These are phyloP conservation scores for Aspergillus kassunensis DNA, from an alignment of 495 filamentous ascomycete species.

Conservation along the genomic window DNA sequence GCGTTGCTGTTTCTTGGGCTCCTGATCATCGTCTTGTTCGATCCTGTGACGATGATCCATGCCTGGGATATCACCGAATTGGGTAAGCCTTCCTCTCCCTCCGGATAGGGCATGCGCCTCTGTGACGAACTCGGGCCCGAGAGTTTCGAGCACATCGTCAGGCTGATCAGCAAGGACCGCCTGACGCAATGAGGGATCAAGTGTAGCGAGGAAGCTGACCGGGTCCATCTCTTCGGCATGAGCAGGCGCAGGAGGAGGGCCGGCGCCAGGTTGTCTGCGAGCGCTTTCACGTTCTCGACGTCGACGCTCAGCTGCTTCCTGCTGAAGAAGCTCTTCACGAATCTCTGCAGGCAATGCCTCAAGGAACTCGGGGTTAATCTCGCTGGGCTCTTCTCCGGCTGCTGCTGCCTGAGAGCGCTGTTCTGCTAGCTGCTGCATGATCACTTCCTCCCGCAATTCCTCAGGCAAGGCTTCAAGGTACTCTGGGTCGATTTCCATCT, in stretches of 20 bases:
- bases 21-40: constrained; percentile 38
- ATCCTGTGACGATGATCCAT: constrained; percentile 41
- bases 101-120: constrained; percentile 74
- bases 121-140: constrained; percentile 78
- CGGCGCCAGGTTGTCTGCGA: constrained; percentile 56
- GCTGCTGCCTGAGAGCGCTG: constrained; percentile 76
- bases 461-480: constrained; percentile 94
- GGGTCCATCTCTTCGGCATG: constrained; percentile 87
- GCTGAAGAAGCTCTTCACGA: constrained; percentile 80
- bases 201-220: constrained; percentile 85
- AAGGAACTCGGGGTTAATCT: constrained; percentile 91
- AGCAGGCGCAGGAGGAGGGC: constrained; percentile 34
- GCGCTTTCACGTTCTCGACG: constrained; percentile 78
- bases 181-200: constrained; percentile 80
- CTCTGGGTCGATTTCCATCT: constrained; percentile 86
- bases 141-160: constrained; percentile 77
- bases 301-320: constrained; percentile 84
- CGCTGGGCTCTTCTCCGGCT: constrained; percentile 75
- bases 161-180: constrained; percentile 88
- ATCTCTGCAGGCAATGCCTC: constrained; percentile 89
- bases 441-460: constrained; percentile 90
- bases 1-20: constrained; percentile 65
- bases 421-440: constrained; percentile 79
- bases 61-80: constrained; percentile 53
- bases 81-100: constrained; percentile 58